Evolutionary conservation across 2,329 filamentous ascomycete species (phyloP), one percentile per base, ranked within the genome.

Genomic region (Fusarium fujikuroi): DNA sequence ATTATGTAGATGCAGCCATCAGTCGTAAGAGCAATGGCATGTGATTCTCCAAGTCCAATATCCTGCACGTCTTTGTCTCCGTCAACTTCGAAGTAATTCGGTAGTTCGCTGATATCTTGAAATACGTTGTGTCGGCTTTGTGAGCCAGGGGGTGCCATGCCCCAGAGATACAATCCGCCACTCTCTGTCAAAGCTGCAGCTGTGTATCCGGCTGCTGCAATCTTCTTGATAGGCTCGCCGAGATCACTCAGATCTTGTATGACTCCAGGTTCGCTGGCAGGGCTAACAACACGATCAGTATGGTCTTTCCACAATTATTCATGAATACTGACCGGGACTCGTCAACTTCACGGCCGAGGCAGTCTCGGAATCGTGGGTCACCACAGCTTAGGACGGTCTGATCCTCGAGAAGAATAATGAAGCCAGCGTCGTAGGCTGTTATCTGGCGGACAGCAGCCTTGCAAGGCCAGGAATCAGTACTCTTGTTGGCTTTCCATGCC

Each of bases 141-240:
- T 3, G 68, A 59, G 12, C 77, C 77, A 10, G 69, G 66, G 3
- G 75, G 62, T 21, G 66, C 36, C 49, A 77, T 78, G 5, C 91
- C 91, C 90, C 91, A 93, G 30, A 88, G 77, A 75, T 92, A 93
- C 4, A 92, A 78, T 64, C 89, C 87, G 37, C 86, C 83, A 5
- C 87, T 88, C 16, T 84, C 81, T 0, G 89, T 92, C 47, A 92
- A 74, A 1, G 90, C 90, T 7, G 87, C 89, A 5, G 87, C 80
- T 6, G 87, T 80, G 76, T 90, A 91, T 1, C 90, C 90, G 5
- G 87, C 87, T 7, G 87, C 86, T 8, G 83, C 84, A 32, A 93
- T 81, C 74, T 87, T 89, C 36, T 76, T 81, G 54, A 92, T 85
- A 18, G 84, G 50, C 82, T 88, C 25, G 80, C 86, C 64, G 81